Evolutionary conservation across 495 filamentous ascomycete genomes (phyloP), one percentile per base, ranked within the genome.

Genomic region (Hypoxylon cercidicola): DNA sequence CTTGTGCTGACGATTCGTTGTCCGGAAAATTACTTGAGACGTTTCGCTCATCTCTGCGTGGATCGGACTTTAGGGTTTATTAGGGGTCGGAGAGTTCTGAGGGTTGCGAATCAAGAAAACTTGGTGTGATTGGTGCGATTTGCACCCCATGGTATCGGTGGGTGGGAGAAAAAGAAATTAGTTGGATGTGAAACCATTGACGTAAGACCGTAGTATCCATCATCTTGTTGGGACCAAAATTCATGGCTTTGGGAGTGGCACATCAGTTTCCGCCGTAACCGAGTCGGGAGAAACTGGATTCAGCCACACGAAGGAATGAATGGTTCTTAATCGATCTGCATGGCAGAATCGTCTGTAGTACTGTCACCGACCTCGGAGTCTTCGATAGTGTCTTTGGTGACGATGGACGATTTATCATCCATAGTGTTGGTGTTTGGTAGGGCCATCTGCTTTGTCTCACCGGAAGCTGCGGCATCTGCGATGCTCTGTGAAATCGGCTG

Each of bases 271-370:
- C 35, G 28, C 44, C n/a, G 15, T 11, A n/a, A 21, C 43, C 34
- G 25, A 21, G 16, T 52, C 15, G 20, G 19, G 49, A 8, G 8
- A 46, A 12, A 40, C 45, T 45, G 32, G 40, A 55, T 23, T 8
- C 1, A 11, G 13, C 18, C 28, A 41, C 37, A 60, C 20, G 8
- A 28, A 37, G 18, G 19, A 32, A 16, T 16, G 15, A 1, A 12
- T 12, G 3, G 12, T 30, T 37, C 32, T 66, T 65, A 73, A 60
- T 71, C 69, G 60, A 68, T 64, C 47, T 72, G 61, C 71, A 73
- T 73, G 3, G 62, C 48, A 60, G 65, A 67, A 52, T 62, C 57
- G n/a, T 54, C 54, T n/a, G 19, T 21, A 47, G 35, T 58, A 35
- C 28, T n/a, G 23, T 61, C 47, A 15, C 46, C 50, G 41, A 19